These are phyloP conservation scores for Xylaria intraflava DNA, from an alignment of 495 filamentous ascomycete genomes.

Conservation along the genomic window DNA sequence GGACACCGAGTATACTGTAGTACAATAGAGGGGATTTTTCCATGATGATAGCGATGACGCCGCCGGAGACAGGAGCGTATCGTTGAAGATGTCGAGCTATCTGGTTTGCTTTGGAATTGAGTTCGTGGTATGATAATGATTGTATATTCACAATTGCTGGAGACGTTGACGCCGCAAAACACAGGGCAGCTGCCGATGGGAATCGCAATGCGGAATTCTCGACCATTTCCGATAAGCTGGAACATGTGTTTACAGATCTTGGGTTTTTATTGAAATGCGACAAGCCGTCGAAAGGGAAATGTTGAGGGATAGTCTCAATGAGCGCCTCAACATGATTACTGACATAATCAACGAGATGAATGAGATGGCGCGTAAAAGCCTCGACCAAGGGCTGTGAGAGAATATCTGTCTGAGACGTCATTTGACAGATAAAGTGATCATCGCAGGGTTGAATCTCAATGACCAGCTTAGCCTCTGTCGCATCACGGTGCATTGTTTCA, in stretches of 20 bases:
- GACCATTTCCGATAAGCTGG: conserved; percentile 45
- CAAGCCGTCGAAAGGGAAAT: conserved; percentile 36
- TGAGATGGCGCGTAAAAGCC: conserved; percentile 37
- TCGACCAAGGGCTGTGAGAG: conserved; percentile 42
- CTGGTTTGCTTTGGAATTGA: conserved; percentile 56
- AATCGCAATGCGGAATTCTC: conserved; percentile 43
- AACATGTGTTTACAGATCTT: conserved; percentile 3
- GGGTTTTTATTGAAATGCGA: conserved; percentile 49
- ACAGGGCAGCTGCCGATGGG: conserved; percentile 51
- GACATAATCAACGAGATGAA: conserved; percentile 32
- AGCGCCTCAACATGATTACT: conserved; percentile 28
- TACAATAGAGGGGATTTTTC: conserved; percentile 65
- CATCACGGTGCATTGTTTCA: conserved; percentile 52
- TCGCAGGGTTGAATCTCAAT: conserved; percentile 61
- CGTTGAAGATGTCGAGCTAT: conserved; percentile 54
- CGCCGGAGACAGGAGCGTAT: conserved; percentile 38
- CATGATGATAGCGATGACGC: conserved; percentile 61
- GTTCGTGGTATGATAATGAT: conserved; percentile 52
- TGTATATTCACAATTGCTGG: conserved; percentile 25
- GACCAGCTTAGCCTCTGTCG: conserved; percentile 64
- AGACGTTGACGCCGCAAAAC: conserved; percentile 47
- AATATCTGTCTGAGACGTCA: conserved; percentile 40
- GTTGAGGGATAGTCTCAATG: conserved; percentile 22
- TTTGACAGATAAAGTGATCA: conserved; percentile 48
- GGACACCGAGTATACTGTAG: conserved; percentile 59